Evolutionary conservation across 2,329 filamentous ascomycete species (phyloP).

Genomic region (Meredithiella fracta): DNA sequence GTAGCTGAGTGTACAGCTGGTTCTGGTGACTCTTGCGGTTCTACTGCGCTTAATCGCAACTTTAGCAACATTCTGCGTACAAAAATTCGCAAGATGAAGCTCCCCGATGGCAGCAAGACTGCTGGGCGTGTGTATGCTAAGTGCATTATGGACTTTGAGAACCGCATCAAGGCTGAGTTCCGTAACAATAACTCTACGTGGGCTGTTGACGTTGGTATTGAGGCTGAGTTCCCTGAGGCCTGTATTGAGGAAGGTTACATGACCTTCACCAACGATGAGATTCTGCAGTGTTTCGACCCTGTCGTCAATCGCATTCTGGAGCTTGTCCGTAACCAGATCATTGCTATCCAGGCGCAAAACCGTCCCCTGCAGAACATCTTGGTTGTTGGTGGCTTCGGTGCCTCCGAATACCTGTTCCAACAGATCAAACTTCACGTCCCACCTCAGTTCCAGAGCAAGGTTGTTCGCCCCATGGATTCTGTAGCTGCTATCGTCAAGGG

Average conservation of each 20-base stretch:
- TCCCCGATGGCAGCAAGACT: slow-evolving; percentile 90
- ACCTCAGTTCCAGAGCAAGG: slow-evolving; percentile 95
- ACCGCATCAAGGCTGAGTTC: slow-evolving; percentile 98
- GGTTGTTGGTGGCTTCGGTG: slow-evolving; percentile 94
- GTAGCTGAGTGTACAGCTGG: slow-evolving; percentile 95
- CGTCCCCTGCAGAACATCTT: slow-evolving; percentile 85
- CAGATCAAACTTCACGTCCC: slow-evolving; percentile 98
- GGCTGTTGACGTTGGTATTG: slow-evolving; percentile 96
- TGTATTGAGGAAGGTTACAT: slow-evolving; percentile 98
- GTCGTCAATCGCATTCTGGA: slow-evolving; percentile 95
- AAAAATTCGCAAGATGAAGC: slow-evolving; percentile 98
- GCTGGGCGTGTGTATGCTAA: slow-evolving; percentile 98
- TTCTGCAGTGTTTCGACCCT: slow-evolving; percentile 95
- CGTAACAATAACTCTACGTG: slow-evolving; percentile 98
- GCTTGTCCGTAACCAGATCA: slow-evolving; percentile 93
- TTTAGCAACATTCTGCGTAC: slow-evolving; percentile 96
- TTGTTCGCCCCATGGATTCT: slow-evolving; percentile 96
- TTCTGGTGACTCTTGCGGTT: slow-evolving; percentile 93
- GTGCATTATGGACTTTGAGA: slow-evolving; percentile 99
- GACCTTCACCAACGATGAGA: slow-evolving; percentile 99
- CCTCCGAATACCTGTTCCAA: slow-evolving; percentile 97
- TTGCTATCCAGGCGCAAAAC: slow-evolving; percentile 96
- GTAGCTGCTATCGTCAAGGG: slow-evolving; percentile 98
- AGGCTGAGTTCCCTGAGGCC: slow-evolving; percentile 93
- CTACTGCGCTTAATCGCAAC: slow-evolving; percentile 93